Base-by-base conservation (phyloP, 768 basidiomycete genomes). In the Neoboletus magnificus region DNA sequence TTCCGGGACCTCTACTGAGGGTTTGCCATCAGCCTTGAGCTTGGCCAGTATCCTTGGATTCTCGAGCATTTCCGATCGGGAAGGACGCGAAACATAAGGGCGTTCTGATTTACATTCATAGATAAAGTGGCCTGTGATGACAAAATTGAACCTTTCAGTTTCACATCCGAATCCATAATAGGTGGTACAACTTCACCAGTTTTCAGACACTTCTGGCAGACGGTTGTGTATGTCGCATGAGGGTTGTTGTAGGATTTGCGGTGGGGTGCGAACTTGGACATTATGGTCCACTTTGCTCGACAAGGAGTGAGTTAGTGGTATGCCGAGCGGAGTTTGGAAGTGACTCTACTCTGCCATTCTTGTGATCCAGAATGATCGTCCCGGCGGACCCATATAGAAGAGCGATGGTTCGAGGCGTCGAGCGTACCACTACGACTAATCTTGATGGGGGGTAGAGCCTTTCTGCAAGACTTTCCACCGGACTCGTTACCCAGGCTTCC, bases 11-110 rank as follows among this genome's bases (percentile, higher is more conserved):
- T 92, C 90, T 0, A 91, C 85, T 18, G 83, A 84, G 4, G 92
- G 91, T 61, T 86, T 84, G 11, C 86, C 87, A 9, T 85, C 82
- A 0, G 78, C 75, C 69, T 82, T 87, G 37, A 88, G 70, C 70
- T 90, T 90, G 4, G 84, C 80, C 9, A 87, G 73, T 2, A 83
- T 47, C 23, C 73, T 77, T 4, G 92, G 92, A 52, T 91, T 90
- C 63, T 93, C 88, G 16, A 98, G 81, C 70, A 87, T 84, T 63
- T 93, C 82, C 2, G 91, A 91, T 40, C 93, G 82, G 35, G 92
- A 93, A 2, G 94, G 94, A n/a, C 95, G 81, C 12, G 91, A 83
- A 39, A 92, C 77, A 69, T 97, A 98, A 25, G 92, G 90, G 3
- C 89, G 80, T 22, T 81, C 63, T 18, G 80, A 79, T 72, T 91